Evolutionary conservation across 352 stramenopile species (phyloP), one percentile per base, ranked within the genome.

Genomic region (Phytopythium delawarense): DNA sequence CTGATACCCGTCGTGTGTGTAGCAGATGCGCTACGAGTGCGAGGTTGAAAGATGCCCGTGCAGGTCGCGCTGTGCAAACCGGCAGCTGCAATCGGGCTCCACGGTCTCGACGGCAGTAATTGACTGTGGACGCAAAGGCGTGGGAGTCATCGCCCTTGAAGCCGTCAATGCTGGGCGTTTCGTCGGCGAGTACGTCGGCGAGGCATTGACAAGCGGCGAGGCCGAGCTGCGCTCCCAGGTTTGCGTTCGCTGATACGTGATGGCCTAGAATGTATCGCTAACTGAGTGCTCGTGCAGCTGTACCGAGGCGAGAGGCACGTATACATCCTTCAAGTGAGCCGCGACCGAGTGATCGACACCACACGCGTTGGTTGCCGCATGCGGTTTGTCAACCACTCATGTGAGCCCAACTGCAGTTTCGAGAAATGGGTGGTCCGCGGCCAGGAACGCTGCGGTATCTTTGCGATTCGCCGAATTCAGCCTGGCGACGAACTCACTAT

Each of bases 401-500:
- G 46, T n/a, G 46, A 30, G 21, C 46, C 46, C 21, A 53, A 53
- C 23, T 53, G 46, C 21, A 2, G 3, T 2, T 2, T 53, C 21
- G 46, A 53, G 46, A 53, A 53, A n/a, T 53, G 46, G 46, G 18
- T 6, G n/a, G 46, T 53, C 8, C 46, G 46, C 46, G 46, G 46
- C 4, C n/a, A 35, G 2, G 21, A 53, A n/a, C 46, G 46, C 11
- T 53, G 46, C 13, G 46, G 46, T 4, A 5, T 53, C 1, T 53
- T 53, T 9, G 11, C 46, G 7, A n/a, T n/a, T 34, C 46, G 46
- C 25, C 9, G 16, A 30, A n/a, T 53, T 7, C 25, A 16, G n/a
- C 21, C 46, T 5, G 21, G 46, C 46, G 46, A 53, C 9, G 23
- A 53, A n/a, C 21, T 53, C 23, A 35, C 46, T 7, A 9, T 53